Base-by-base conservation (phyloP, 352 stramenopile species). In the Discostella stelligera region DNA sequence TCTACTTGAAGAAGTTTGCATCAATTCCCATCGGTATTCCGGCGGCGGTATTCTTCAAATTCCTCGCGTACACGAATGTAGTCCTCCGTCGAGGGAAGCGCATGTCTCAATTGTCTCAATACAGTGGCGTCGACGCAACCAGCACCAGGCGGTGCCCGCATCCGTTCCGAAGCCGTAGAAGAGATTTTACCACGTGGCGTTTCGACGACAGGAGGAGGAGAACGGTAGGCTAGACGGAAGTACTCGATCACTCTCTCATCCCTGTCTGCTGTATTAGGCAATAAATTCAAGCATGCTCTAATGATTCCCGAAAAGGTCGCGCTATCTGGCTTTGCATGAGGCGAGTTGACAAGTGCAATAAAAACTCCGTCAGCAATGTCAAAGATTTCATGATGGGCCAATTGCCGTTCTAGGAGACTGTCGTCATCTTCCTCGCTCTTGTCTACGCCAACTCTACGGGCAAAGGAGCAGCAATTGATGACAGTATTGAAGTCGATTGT, bases 31-130 rank as follows among this genome's bases (percentile, higher is more conserved):
- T 9, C 27, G 16, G 14, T 48, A 63, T 77, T 77, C 52, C 70
- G 49, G 8, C 52, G 56, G 20, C 66, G 64, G 62, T 71, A 67
- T 53, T 76, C 50, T 44, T 81, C 73, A n/a, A 68, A 81, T 39
- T 81, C 73, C 60, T 81, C 73, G 39, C 73, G 59, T 30, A 76
- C 52, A 37, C 73, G 65, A 69, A 81, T 81, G 13, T 81, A 81
- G 18, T 72, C 52, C 16, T 76, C 66, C 9, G 73, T 70, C 13
- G 63, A 76, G 13, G 73, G 73, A 54, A 81, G 55, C 9, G 66
- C 66, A 50, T 67, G 54, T n/a, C 73, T 10, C 32, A 81, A 50
- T 46, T 81, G 73, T 21, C 73, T 76, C 41, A 81, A 18, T n/a
- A 81, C 61, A 65, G 72, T 81, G 0, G 59, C 66, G 65, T 81